Evolutionary conservation across 106 monocot genomes (phyloP).

Genomic region (Vanilla planifolia): DNA sequence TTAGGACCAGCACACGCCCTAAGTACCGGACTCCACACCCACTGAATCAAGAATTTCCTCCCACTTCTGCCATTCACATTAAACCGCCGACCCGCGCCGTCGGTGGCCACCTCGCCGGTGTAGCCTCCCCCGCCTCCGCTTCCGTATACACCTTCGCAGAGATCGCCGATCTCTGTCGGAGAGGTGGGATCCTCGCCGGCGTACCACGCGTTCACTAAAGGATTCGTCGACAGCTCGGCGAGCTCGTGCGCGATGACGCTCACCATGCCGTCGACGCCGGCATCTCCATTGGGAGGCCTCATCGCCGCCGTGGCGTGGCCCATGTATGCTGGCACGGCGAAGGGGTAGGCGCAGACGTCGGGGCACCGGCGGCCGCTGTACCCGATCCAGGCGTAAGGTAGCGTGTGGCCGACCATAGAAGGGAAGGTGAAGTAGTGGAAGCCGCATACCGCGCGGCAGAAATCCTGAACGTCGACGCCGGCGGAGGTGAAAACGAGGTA

Average conservation of each 20-base stretch:
- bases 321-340: conserved; percentile 66
- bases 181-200: conserved; percentile 75
- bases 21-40: conserved; percentile 59
- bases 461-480: conserved; percentile 49
- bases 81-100: conserved; percentile 36
- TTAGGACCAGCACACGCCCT: conserved; percentile 59
- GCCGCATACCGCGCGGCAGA: conserved; percentile 65
- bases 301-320: conserved; percentile 24
- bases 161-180: conserved; percentile 75
- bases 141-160: conserved; percentile 71
- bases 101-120: conserved; percentile 45
- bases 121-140: conserved; percentile 69
- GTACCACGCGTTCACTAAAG: conserved; percentile 76
- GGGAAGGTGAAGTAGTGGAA: conserved; percentile 89
- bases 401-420: conserved; percentile 66
- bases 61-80: conserved; percentile 48
- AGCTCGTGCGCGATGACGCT: conserved; percentile 71
- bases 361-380: conserved; percentile 64
- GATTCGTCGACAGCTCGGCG: conserved; percentile 69
- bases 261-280: conserved; percentile 66
- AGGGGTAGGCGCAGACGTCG: conserved; percentile 69
- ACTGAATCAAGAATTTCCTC: conserved; percentile 59
- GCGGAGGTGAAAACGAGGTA: conserved; percentile 57
- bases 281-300: conserved; percentile 59
- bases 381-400: conserved; percentile 77